Base-by-base conservation (phyloP, 345 rosid species). In the Heritiera littoralis region DNA sequence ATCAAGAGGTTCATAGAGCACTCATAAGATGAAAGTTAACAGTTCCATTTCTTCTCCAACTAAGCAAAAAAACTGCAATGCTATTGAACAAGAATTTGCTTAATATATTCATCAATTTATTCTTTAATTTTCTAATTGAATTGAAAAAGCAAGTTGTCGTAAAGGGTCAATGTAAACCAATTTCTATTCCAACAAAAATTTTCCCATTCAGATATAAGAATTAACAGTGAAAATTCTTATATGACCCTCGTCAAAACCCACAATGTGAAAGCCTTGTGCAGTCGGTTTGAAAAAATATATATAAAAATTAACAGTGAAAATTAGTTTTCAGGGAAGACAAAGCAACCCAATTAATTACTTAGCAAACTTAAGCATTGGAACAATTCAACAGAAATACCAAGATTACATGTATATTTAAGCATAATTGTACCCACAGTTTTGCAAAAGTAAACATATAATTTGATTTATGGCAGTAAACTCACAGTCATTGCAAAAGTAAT, bases 401-500 rank as follows among this genome's bases (percentile, higher is more conserved):
- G 66, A 1, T 64, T 1, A 65, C 10, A 14, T 32, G 69, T 38
- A 32, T 6, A 13, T 14, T 64, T 64, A 14, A 32, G 43, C 43
- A 72, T 32, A 60, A 5, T 38, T 43, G 1, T 18, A 38, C 63
- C 63, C 11, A 58, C 4, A 9, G 28, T 56, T 32, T 65, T 6
- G 46, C 10, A 65, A 38, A 64, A 1, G 69, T 35, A 35, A 65
- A 65, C 46, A 65, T 14, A 38, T 8, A n/a, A 9, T 35, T 35
- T 14, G 43, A 65, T 35, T 35, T 30, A 35, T 65, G 38, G 28
- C 7, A 49, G 14, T 4, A 43, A 18, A 84, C 89, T 84, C 76
- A 86, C 89, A 86, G 72, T 12, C 70, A 55, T 84, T 86, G 84
- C 89, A 86, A 77, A 86, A 86, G 73, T 12, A 75, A 60, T 86